Evolutionary conservation across 768 basidiomycete species (phyloP), one percentile per base, ranked within the genome.

Genomic region (Calvatia gigantea): DNA sequence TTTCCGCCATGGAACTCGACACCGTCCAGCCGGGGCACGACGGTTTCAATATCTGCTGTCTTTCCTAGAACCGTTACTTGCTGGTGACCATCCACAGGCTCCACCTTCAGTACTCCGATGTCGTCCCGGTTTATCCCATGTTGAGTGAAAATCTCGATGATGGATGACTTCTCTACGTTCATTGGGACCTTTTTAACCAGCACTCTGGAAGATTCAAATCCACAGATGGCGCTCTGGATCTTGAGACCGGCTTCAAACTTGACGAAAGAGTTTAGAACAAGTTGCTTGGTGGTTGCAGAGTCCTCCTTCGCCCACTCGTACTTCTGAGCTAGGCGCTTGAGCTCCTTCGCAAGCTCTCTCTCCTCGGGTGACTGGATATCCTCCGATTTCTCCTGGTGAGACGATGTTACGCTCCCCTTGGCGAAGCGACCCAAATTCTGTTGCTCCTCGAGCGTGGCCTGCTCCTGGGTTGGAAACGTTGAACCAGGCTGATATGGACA

Each of bases 21-120:
- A 2, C 74, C 81, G 43, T 84, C 77, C 7, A 85, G 69, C 3
- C 73, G 75, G 12, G 62, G 27, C 4, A 76, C 72, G 17, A 84
- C 66, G 0, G 66, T 67, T 25, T 72, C 66, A 1, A 75, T 80
- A 15, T 75, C 63, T 42, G 73, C 73, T 3, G 70, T 64, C 32
- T 73, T 75, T 2, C 72, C 74, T 45, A 82, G 60, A 11, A 85
- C 58, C n/a, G 64, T 69, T 1, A 78, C 77, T 54, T 79, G 77
- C 3, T 66, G 61, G 38, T 57, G 70, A 35, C 60, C 61, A 8
- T 69, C 67, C 25, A 63, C 56, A 15, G 60, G 35, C 28, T 55
- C 60, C 37, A 47, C 65, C 55, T 68, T 68, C 39, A 54, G 39
- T 19, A 33, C 23, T 4, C n/a, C 55, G 3, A 62, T 12, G 15